Conservation (phyloP, 345 rosid species). For the Boechera divaricarpa region DNA sequence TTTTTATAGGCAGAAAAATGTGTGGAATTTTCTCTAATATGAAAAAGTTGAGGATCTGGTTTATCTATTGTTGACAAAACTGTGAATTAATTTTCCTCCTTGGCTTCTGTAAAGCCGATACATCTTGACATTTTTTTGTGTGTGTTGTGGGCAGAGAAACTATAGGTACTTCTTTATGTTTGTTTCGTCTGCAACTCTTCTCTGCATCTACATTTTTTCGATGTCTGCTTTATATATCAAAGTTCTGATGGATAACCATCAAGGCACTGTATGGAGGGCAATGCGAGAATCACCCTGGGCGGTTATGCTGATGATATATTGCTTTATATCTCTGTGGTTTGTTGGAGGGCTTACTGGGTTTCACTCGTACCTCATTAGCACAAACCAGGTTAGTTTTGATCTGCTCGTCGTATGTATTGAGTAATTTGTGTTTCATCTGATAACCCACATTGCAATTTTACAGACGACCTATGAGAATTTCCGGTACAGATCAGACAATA, state of each 20-base stretch:
- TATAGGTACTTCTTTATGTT: constrained; percentile 97
- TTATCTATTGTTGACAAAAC: neutral
- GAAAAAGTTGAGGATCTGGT: neutral
- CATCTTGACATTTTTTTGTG: constrained; percentile 14
- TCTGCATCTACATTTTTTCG: constrained; percentile 87
- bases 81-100: neutral
- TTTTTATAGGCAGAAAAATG: neutral
- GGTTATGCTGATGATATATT: constrained; percentile 76
- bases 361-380: constrained; percentile 86
- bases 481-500: constrained; percentile 79
- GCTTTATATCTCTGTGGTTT: constrained; percentile 90
- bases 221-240: constrained; percentile 85
- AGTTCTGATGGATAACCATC: constrained; percentile 74
- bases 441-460: constrained; percentile 14
- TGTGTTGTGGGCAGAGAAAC: constrained; percentile 76
- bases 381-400: constrained; percentile 76
- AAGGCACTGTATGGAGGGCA: constrained; percentile 79
- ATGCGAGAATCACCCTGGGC: constrained; percentile 92
- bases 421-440: neutral
- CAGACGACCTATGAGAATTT: constrained; percentile 98
- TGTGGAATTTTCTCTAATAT: neutral
- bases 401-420: neutral
- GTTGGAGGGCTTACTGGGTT: constrained; percentile 97
- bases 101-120: neutral
- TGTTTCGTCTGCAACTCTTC: constrained; percentile 84